Evolutionary conservation across 257 asterid species (phyloP).

Genomic region (Oldenlandia corymbosa): DNA sequence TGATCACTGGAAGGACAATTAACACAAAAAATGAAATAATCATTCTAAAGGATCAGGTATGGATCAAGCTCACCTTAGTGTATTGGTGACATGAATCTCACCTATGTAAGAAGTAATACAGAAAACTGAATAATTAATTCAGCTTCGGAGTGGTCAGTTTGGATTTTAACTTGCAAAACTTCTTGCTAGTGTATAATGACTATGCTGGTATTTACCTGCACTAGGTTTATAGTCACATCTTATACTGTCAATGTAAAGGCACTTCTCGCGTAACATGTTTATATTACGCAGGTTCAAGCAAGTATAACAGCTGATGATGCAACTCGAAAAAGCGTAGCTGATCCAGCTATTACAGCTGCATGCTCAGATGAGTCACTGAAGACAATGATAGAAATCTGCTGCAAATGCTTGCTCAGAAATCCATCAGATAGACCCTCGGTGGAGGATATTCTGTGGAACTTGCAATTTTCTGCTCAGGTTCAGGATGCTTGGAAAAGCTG

Average conservation of each 20-base stretch:
- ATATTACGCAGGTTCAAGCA: conserved; percentile 44
- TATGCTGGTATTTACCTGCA: background rate
- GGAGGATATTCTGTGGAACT: conserved; percentile 85
- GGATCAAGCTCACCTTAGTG: no score
- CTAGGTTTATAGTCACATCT: background rate
- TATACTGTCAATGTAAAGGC: no score
- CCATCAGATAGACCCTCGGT: conserved; percentile 70
- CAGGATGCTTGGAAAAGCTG: conserved; percentile 58
- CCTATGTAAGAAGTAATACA: no score
- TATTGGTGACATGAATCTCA: no score
- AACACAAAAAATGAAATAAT: conserved; percentile 41
- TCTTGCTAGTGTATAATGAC: no score
- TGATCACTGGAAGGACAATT: conserved; percentile 55
- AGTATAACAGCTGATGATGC: conserved; percentile 42
- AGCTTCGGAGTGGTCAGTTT: no score
- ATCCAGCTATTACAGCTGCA: conserved; percentile 37
- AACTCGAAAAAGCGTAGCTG: conserved; percentile 50
- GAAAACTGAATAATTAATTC: no score
- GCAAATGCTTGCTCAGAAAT: conserved; percentile 62
- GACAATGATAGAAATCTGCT: conserved; percentile 66
- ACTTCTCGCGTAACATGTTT: background rate
- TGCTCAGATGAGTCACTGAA: conserved; percentile 63
- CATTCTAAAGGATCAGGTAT: conserved; percentile 57
- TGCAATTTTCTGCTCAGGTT: conserved; percentile 94
- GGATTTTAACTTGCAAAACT: no score